Base-by-base conservation (phyloP, 2,329 filamentous ascomycete species). In the Plenodomus biglobosus region DNA sequence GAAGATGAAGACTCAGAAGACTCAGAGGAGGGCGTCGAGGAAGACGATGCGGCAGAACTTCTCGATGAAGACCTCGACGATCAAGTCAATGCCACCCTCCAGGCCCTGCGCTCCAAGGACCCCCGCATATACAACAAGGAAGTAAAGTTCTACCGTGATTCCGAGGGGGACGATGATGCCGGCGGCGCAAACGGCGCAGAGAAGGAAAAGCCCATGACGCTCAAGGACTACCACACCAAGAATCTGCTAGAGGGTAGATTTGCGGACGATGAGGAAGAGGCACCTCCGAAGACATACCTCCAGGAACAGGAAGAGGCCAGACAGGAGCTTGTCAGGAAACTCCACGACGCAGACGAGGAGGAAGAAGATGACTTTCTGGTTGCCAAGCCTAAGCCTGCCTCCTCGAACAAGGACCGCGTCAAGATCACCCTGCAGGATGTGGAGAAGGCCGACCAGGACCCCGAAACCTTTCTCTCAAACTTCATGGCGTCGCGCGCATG, bases 401-500 rank as follows among this genome's bases (percentile, higher is more conserved):
- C 54, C 0, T 40, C 48, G 53, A 67, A 60, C 38, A 69, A 66
- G 42, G 58, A 57, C 43, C 66, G 64, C 48, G 55, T 55, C 39
- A 69, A 66, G 48, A 72, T 80, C 48, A 75, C 73, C 8, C 78
- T 79, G 55, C 53, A 66, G 17, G 78, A 89, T 46, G 77, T 96
- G 37, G 79, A 84, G 40, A 81, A 83, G 49, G 91, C 94, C 32
- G 88, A 96, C 64, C 88, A 90, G 70, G 86, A 99, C 67, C 94
- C 92, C 0, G 92, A 97, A 66, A 87, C 83, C 1, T 99, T 90
- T 70, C 77, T 99, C n/a, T 92, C 90, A 45, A 96, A 96, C 71
- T 99, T 96, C 75, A 84, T 99, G 82, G 83, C 87, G n/a, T 82
- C 92, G 7, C 85, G 92, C 50, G 92, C 92, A 15, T 99, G 94